Conservation (phyloP, 768 basidiomycete species). For the Termitomyces sp. region DNA sequence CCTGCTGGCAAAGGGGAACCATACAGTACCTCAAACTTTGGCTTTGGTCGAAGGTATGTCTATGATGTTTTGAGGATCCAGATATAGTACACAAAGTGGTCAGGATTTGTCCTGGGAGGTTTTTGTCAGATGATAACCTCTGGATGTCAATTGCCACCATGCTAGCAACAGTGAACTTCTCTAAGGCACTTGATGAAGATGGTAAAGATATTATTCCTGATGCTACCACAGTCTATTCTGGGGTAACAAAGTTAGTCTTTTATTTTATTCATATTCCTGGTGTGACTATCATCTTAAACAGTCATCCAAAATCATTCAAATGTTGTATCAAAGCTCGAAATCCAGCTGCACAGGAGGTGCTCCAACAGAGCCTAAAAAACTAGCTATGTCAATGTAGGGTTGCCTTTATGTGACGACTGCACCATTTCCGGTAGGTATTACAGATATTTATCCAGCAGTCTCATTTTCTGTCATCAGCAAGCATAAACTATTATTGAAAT, state of each 20-base stretch:
- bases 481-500: no score
- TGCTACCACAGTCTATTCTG: conserved; percentile 1
- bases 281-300: background rate
- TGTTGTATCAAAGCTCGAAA: background rate
- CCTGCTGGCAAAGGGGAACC: conserved; percentile 13
- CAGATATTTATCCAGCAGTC: no score
- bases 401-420: no score
- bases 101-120: conserved; percentile 32
- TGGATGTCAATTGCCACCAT: conserved; percentile 18
- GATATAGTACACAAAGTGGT: background rate
- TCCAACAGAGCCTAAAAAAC: no score
- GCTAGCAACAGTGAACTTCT: background rate
- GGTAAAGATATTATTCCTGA: background rate
- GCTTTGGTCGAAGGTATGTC: conserved; percentile 14
- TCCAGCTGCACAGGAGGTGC: no score
- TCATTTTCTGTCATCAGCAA: no score
- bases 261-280: background rate
- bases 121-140: conserved; percentile 37
- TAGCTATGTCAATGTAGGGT: no score
- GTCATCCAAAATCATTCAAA: background rate
- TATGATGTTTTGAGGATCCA: no score
- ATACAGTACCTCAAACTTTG: conserved; percentile 8
- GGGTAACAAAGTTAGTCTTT: background rate
- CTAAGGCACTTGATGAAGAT: conserved; percentile 3
- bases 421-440: no score